Percentiles rank a stretch among this genome's conserved stretches.
Conservation (phyloP, 78 protist species). For the Blattamonas nauphoetae region DNA sequence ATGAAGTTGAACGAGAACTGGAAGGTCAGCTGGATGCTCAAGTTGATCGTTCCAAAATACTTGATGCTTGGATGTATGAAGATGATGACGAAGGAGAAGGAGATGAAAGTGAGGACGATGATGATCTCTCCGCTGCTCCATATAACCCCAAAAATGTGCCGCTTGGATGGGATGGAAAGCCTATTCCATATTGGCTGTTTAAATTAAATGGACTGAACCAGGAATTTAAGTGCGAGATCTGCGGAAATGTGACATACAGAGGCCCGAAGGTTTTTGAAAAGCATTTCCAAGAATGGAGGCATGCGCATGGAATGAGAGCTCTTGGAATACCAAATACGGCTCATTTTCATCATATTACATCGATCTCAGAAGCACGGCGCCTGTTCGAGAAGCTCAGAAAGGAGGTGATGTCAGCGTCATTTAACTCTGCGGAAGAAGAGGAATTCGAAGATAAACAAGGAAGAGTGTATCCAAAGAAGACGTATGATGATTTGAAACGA, state of each 20-base stretch:
- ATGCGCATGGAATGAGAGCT: conserved; percentile 74
- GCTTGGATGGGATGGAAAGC: conserved; percentile 90
- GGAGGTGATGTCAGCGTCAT: conserved; percentile 21
- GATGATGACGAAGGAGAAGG: conserved; percentile 5
- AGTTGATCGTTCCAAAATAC: too few relatives aligned
- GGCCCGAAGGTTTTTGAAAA: conserved; percentile 75
- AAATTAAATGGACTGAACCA: conserved; percentile 74
- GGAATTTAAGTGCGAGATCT: conserved; percentile 74
- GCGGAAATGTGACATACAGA: conserved; percentile 78
- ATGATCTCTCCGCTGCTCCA: neutral
- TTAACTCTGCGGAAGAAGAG: conserved; percentile 65
- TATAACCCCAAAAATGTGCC: conserved; percentile 69
- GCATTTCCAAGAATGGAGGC: conserved; percentile 80
- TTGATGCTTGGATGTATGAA: neutral
- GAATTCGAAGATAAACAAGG: conserved; percentile 87
- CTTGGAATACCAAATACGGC: conserved; percentile 52
- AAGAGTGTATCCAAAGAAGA: conserved; percentile 71
- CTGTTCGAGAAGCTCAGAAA: conserved; percentile 25
- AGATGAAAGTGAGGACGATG: conserved; percentile 55
- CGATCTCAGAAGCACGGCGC: conserved; percentile 69
- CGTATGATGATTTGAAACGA: conserved; percentile 64
- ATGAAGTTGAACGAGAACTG: conserved; percentile 15
- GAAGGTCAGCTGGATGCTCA: neutral
- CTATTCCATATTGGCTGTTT: conserved; percentile 94
- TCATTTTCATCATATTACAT: conserved; percentile 68